Base-by-base conservation (phyloP, 257 asterid species). In the Petunia axillaris region DNA sequence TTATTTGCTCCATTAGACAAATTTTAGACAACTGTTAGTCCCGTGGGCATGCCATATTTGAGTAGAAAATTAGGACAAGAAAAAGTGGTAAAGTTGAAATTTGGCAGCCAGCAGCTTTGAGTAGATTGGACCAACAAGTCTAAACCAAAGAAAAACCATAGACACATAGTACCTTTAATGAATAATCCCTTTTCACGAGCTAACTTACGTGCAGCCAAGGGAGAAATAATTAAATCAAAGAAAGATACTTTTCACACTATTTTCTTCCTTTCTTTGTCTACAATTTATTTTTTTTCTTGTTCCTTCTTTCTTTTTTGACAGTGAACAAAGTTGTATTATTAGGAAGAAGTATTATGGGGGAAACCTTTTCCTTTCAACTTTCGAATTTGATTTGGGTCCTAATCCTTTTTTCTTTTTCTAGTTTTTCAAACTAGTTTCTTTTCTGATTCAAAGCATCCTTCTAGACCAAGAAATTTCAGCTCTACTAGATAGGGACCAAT, bases 221-320 rank as follows among this genome's bases (percentile, higher is more conserved):
- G 53, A 80, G 58, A 60, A 36, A 52, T 11, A 52, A 4, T 77
- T 38, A 78, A 52, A 35, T 7, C 14, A 40, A 46, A 41, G 1
- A 44, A 40, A 79, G 79, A 77, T 82, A 82, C 84, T 64, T 85
- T 85, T 80, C 86, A 80, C 82, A 83, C 78, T 8, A 16, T 41
- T 76, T 64, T 63, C 75, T 86, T 53, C 55, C 50, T 81, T 65
- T 41, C 66, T 59, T 64, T 37, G n/a, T 52, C 13, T 3, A 36
- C 8, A 44, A 64, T 57, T 38, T 41, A 38, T 0, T 0, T 4
- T 64, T 75, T n/a, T 55, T 37, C 38, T 15, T 60, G 38, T 67
- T 25, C 8, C 77, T 14, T 48, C 35, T 71, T 48, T 71, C 1
- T 9, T 46, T 44, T 46, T 70, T 70, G 11, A 48, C 6, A 35